Evolutionary conservation across 2,329 filamentous ascomycete genomes (phyloP).

Genomic region (Immersiporthe knoxdaviesiana): DNA sequence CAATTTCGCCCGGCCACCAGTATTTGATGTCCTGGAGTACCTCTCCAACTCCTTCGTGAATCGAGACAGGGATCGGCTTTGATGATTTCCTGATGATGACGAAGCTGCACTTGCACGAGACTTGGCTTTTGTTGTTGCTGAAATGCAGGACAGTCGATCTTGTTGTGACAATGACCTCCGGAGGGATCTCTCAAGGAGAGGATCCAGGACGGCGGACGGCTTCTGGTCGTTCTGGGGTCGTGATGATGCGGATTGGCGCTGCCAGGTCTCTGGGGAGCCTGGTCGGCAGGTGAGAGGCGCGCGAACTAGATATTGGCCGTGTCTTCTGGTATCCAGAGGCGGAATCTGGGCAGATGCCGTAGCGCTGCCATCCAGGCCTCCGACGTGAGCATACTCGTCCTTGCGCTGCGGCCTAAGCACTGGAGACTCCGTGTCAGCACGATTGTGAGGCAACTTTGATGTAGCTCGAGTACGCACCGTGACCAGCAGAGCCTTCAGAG

Average conservation of each 20-base stretch:
- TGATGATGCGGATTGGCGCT: constrained; percentile 15
- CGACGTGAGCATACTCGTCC: constrained; percentile 28
- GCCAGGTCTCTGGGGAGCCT: neutral
- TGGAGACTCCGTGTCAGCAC: constrained; percentile 11
- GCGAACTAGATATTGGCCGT: constrained; percentile 29
- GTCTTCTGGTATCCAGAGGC: constrained; percentile 19
- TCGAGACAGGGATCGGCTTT: constrained; percentile 45
- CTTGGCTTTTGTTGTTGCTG: constrained; percentile 31
- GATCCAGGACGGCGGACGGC: constrained; percentile 41
- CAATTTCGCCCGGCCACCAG: constrained; percentile 40
- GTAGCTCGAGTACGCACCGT: constrained; percentile 3
- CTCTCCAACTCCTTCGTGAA: constrained; percentile 47
- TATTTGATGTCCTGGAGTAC: constrained; percentile 44
- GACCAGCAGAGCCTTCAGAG: constrained; percentile 29
- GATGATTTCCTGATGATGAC: constrained; percentile 46
- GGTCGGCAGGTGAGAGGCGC: constrained; percentile 17
- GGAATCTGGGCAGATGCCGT: constrained; percentile 3
- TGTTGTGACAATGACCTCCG: constrained; percentile 51
- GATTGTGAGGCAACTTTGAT: neutral
- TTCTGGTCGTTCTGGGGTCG: constrained; percentile 34
- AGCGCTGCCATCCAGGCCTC: constrained; percentile 20
- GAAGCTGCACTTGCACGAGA: constrained; percentile 27
- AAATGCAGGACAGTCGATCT: constrained; percentile 44
- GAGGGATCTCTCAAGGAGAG: constrained; percentile 48
- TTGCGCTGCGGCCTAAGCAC: constrained; percentile 11